phyloP scores from a whole-genome alignment of 169 alveolate genomes.

The Amoebophrya sp. region DNA sequence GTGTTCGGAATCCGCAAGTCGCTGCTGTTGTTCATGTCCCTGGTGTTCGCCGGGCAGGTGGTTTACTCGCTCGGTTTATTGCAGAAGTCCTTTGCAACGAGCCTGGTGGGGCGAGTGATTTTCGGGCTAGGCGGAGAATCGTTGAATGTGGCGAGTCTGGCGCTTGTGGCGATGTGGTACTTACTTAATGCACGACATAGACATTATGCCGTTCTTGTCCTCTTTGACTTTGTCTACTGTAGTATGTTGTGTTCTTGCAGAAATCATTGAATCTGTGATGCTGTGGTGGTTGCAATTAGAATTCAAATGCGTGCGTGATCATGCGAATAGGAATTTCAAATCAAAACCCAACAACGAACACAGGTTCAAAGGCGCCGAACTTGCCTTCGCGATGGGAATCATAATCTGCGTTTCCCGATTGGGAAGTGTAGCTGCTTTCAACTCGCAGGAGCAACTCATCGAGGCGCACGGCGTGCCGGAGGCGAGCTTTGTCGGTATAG shows the following conservation, averaged over 20 bases:
- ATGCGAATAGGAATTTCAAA: no score
- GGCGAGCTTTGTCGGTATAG: not conserved
- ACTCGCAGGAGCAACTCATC: slow-evolving; percentile 32
- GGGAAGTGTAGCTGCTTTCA: slow-evolving; percentile 55
- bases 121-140: slow-evolving; percentile 66
- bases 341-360: no score
- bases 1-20: slow-evolving; percentile 52
- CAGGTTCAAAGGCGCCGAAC: slow-evolving; percentile 56
- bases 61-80: slow-evolving; percentile 52
- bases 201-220: no score
- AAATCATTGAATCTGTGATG: no score
- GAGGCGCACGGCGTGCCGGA: not conserved
- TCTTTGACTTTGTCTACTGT: no score
- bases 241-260: no score
- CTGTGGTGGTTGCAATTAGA: no score
- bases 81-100: slow-evolving; percentile 46
- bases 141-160: slow-evolving; percentile 54
- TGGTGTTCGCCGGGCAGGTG: slow-evolving; percentile 51
- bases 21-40: slow-evolving; percentile 46
- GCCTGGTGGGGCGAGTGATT: slow-evolving; percentile 56
- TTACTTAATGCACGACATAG: no score
- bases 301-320: no score
- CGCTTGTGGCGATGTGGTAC: slow-evolving; percentile 58
- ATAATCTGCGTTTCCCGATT: slow-evolving; percentile 52
- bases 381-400: slow-evolving; percentile 58